These are phyloP conservation scores for Pulveroboletus sp. DNA, from an alignment of 768 basidiomycete species.

Conservation along the genomic window DNA sequence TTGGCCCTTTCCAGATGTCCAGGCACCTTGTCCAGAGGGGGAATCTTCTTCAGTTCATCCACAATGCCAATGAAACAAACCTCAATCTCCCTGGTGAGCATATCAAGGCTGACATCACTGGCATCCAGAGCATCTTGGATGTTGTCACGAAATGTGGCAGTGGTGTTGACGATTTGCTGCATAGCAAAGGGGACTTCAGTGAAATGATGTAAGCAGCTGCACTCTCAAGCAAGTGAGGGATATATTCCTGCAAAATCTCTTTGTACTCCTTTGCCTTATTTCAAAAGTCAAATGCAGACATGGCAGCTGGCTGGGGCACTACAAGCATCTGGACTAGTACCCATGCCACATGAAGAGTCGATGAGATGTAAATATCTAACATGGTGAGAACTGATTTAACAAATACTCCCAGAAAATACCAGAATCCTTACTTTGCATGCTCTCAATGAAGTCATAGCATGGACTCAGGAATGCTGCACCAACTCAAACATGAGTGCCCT, in stretches of 20 bases:
- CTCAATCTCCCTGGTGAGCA: slow-evolving; percentile 8
- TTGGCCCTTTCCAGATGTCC: slow-evolving; percentile 1
- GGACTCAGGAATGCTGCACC: not conserved
- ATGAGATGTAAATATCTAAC: not conserved
- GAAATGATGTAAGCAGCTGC: slow-evolving; percentile 4
- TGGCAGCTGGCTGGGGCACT: not conserved
- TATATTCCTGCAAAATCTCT: slow-evolving; percentile 1
- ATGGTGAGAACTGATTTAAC: not conserved
- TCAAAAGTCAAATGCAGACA: slow-evolving; percentile 11
- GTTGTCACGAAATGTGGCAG: slow-evolving; percentile 11
- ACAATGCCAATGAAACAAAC: not conserved
- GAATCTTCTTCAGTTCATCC: slow-evolving; percentile 1
- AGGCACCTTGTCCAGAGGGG: not conserved
- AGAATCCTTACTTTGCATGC: slow-evolving; percentile 1
- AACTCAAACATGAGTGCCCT: not conserved
- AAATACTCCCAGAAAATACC: too few relatives aligned
- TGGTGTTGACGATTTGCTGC: slow-evolving; percentile 10
- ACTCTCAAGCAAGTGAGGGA: slow-evolving; percentile 4
- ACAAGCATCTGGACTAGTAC: too few relatives aligned
- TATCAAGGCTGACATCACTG: not conserved
- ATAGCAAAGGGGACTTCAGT: slow-evolving; percentile 6
- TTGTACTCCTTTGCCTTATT: slow-evolving; percentile 4
- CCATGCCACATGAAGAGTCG: too few relatives aligned
- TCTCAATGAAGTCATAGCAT: not conserved
- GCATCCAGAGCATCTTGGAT: slow-evolving; percentile 6